A percentile compares a stretch with the other conserved stretches of the same genome.
Conservation (phyloP, 768 basidiomycete genomes). For the Infundibulicybe gibba region DNA sequence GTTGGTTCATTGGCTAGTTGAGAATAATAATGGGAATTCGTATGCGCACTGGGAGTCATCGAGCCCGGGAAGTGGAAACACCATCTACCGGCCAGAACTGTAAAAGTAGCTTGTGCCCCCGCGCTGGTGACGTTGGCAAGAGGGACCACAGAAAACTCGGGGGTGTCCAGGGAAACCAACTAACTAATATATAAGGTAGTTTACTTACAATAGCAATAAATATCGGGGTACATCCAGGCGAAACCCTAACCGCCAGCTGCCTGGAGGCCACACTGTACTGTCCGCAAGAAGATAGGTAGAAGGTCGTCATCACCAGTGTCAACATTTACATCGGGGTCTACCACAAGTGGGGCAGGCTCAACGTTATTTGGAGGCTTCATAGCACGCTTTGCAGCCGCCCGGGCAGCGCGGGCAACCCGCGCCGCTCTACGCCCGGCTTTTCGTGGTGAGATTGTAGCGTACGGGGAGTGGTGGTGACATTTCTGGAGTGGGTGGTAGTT, state of each 20-base stretch:
- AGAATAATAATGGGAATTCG: too few species aligned
- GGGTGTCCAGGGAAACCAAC: too few species aligned
- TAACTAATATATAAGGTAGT: neutral
- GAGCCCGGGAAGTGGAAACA: too few species aligned
- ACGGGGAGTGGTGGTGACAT: conserved; percentile 8
- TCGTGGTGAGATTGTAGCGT: conserved; percentile 5
- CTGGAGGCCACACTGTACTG: conserved; percentile 15
- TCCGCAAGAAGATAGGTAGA: conserved; percentile 13
- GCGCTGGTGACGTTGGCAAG: too few species aligned
- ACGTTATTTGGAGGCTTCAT: neutral
- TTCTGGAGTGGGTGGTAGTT: conserved; percentile 12
- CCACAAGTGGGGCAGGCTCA: neutral
- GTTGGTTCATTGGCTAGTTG: too few species aligned
- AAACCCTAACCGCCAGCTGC: conserved; percentile 5
- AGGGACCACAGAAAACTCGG: too few species aligned
- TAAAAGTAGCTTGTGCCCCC: too few species aligned
- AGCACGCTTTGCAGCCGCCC: neutral
- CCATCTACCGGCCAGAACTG: too few species aligned
- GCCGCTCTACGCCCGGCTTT: conserved; percentile 11
- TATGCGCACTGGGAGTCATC: too few species aligned
- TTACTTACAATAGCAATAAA: neutral
- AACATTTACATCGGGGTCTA: conserved; percentile 6
- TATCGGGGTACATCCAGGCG: neutral
- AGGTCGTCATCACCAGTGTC: conserved; percentile 7
- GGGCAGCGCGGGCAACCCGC: conserved; percentile 3